Percentiles rank a stretch among this genome's conserved stretches.
phyloP scores from a whole-genome alignment of 202 grass and related monocot species.

The Tripidium arundinaceum region DNA sequence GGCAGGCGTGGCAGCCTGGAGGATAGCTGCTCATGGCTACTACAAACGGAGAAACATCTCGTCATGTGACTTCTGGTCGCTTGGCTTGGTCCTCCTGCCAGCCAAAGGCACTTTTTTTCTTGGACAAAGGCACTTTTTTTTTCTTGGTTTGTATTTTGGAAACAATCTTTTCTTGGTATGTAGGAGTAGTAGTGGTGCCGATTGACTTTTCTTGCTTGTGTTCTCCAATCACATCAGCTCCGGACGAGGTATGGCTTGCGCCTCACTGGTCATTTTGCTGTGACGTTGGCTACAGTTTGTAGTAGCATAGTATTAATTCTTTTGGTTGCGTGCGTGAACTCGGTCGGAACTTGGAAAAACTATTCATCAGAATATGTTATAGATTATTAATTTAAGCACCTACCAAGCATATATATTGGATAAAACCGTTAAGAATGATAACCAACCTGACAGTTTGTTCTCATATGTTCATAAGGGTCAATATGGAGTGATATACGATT shows the following conservation, averaged over 20 bases:
- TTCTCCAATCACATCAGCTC: conserved; percentile 17
- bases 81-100: background rate
- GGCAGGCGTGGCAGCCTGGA: background rate
- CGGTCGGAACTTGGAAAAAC: background rate
- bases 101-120: background rate
- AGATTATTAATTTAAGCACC: background rate
- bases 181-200: background rate
- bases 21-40: background rate
- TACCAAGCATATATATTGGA: background rate
- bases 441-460: background rate
- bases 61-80: background rate
- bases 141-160: background rate
- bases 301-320: background rate
- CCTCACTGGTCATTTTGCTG: background rate
- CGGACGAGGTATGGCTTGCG: conserved; percentile 22
- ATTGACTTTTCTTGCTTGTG: background rate
- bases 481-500: background rate
- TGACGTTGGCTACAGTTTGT: conserved; percentile 23
- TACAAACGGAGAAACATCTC: conserved; percentile 24
- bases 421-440: background rate
- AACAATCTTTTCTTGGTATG: background rate
- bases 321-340: background rate
- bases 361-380: background rate
- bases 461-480: background rate
- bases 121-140: too few relatives aligned